phyloP scores from a whole-genome alignment of 768 basidiomycete species.

The Terana coerulea region DNA sequence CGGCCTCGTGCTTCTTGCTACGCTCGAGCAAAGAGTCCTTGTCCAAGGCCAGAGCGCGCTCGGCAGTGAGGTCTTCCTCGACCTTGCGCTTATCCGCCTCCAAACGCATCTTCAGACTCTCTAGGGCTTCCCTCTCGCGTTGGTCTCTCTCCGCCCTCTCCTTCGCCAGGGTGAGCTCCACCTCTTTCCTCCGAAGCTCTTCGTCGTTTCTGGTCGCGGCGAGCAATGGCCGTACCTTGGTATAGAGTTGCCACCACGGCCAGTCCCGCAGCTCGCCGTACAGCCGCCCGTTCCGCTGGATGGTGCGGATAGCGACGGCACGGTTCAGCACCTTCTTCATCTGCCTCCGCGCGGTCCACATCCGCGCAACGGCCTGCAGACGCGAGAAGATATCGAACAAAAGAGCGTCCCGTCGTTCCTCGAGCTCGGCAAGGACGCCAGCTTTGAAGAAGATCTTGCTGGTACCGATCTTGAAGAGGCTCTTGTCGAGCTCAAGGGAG shows the following conservation, averaged over 20 bases:
- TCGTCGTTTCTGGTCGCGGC: constrained; percentile 92
- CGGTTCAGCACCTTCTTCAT: constrained; percentile 95
- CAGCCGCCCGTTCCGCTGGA: constrained; percentile 90
- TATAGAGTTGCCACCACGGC: constrained; percentile 99
- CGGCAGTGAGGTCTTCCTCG: constrained; percentile 77
- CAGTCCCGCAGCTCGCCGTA: constrained; percentile 90
- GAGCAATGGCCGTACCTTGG: constrained; percentile 91
- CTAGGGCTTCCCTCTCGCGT: constrained; percentile 72
- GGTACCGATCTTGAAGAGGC: constrained; percentile 85
- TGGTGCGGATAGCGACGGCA: constrained; percentile 84
- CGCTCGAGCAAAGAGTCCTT: constrained; percentile 81
- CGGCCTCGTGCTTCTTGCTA: constrained; percentile 79
- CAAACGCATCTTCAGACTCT: constrained; percentile 75
- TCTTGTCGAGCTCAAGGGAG: constrained; percentile 81
- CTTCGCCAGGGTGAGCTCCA: constrained; percentile 73
- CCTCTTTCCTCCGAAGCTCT: constrained; percentile 82
- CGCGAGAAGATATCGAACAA: constrained; percentile 86
- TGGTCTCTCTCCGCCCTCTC: constrained; percentile 88
- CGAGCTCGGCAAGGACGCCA: constrained; percentile 92
- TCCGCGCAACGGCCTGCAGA: constrained; percentile 83
- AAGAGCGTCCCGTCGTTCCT: constrained; percentile 86
- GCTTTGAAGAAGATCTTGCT: constrained; percentile 99
- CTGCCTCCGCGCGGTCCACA: constrained; percentile 82
- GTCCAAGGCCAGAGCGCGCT: constrained; percentile 74
- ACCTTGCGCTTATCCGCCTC: constrained; percentile 83